Evolutionary conservation across 2,329 filamentous ascomycete genomes (phyloP), one percentile per base, ranked within the genome.

Genomic region (Sporothrix sp.): DNA sequence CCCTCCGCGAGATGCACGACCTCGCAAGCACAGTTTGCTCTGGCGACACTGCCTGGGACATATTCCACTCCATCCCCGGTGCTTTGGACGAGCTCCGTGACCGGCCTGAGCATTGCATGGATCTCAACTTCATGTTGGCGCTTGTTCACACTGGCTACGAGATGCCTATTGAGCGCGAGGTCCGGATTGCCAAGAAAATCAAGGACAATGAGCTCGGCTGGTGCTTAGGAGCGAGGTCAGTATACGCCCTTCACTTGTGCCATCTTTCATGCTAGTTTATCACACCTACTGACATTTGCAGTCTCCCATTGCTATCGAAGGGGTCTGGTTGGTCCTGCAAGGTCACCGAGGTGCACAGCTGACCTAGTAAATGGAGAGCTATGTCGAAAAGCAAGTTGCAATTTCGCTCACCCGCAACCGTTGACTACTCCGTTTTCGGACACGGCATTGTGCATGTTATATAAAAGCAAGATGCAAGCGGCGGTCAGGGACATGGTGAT

Each of bases 141-240:
- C 74, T 98, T 52, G 72, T 97, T 50, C 90, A 97, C 68, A 95
- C 88, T 6, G 93, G 93, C 3, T 98, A 98, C 62, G 93, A 97
- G 59, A 96, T 98, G 88, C 91, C 91, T 4, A 83, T 97, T 60
- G 87, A 95, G 59, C 79, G 94, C 35, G 93, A 98, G 68, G 89
- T 98, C 58, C 91, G 87, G 75, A 95, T 96, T 64, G 93, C 91
- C 54, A 98, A 98, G 85, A 95, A 96, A 77, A 95, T 98, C 64
- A 91, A 94, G 72, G 83, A 82, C 51, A 96, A 96, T 66, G 94
- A 98, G 72, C 71, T 98, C 61, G 93, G 93, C 35, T 98, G 93
- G 93, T 97, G 91, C 71, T 75, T 98, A 63, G 93, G 93, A 67
- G 93, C 93, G 58, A 95, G 88, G 87, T 93, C 73, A 71, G 83